phyloP scores from a whole-genome alignment of 768 basidiomycete genomes.

The Suillus subalutaceus region DNA sequence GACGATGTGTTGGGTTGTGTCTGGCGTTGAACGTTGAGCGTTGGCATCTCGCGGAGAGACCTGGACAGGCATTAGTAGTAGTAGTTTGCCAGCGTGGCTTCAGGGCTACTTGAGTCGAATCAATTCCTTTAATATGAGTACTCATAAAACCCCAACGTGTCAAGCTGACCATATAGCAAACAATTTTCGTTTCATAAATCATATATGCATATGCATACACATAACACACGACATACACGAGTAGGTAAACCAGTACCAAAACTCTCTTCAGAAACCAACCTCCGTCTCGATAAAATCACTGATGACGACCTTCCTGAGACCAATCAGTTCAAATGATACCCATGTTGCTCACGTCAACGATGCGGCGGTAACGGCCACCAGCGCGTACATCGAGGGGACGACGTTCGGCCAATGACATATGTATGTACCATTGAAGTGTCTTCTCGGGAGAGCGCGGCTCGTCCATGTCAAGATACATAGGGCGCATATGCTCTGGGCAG shows the following conservation, averaged over 20 bases:
- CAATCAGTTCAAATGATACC: constrained; percentile 10
- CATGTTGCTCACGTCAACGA: background rate
- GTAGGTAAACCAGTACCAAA: background rate
- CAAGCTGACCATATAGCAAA: too few relatives aligned
- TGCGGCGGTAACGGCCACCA: constrained; percentile 8
- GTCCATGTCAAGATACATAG: constrained; percentile 14
- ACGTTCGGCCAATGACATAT: constrained; percentile 6
- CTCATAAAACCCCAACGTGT: too few relatives aligned
- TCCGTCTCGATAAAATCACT: background rate
- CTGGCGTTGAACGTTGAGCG: too few relatives aligned
- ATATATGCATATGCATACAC: background rate
- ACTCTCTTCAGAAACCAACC: background rate
- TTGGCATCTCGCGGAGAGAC: too few relatives aligned
- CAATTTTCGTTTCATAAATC: background rate
- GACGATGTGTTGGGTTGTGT: too few relatives aligned
- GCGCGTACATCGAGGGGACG: constrained; percentile 17
- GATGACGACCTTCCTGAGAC: background rate
- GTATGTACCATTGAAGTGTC: constrained; percentile 6
- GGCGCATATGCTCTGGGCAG: constrained; percentile 10
- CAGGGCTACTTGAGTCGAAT: too few relatives aligned
- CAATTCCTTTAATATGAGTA: too few relatives aligned
- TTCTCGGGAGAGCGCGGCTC: constrained; percentile 3
- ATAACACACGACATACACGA: background rate
- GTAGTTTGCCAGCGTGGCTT: too few relatives aligned
- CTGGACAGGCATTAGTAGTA: too few relatives aligned